Evolutionary conservation across 352 stramenopile genomes (phyloP), one percentile per base, ranked within the genome.

Genomic region (Globisporangium yorkense): DNA sequence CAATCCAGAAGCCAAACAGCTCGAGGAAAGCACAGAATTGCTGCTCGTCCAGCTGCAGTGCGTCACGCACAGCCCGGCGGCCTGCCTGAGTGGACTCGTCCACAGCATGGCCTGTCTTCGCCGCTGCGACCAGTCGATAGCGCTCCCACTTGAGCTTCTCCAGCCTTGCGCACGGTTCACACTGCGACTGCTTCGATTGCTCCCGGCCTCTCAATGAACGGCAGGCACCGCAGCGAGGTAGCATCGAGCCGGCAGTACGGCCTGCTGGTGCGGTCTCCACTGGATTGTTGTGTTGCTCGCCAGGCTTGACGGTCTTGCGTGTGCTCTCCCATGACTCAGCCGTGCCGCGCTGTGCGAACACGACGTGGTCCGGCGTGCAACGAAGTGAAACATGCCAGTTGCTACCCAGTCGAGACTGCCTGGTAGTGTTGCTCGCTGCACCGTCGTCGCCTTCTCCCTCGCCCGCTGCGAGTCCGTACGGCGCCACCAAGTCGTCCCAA

Each of bases 111-210:
- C 52, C 52, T 12, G 52, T 57, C 52, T 51, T 40, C 13, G 52
- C 52, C n/a, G 52, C 52, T 57, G 52, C 52, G 13, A 57, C 31
- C 24, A 57, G 43, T 57, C 52, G 52, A 49, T 57, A 57, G 52
- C 41, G 52, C 39, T 49, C 40, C 40, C 41, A 57, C 52, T 57
- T 24, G 52, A 41, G 52, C 41, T 48, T 12, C 52, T 57, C 52
- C 21, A 33, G 52, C 6, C 40, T 41, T 50, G 40, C 29, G 29
- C 52, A 57, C 41, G 52, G 27, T 39, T 49, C 52, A 43, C 52
- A 57, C 40, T 57, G 40, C 52, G 41, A 29, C 21, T 41, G 52
- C 20, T 48, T 27, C 35, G 37, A 33, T 39, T 20, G 21, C 51
- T 56, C 37, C 37, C 29, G 29, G 15, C 15, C 24, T 13, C 21